These are phyloP conservation scores for Phytopythium montanum DNA, from an alignment of 352 stramenopile species.

Conservation along the genomic window DNA sequence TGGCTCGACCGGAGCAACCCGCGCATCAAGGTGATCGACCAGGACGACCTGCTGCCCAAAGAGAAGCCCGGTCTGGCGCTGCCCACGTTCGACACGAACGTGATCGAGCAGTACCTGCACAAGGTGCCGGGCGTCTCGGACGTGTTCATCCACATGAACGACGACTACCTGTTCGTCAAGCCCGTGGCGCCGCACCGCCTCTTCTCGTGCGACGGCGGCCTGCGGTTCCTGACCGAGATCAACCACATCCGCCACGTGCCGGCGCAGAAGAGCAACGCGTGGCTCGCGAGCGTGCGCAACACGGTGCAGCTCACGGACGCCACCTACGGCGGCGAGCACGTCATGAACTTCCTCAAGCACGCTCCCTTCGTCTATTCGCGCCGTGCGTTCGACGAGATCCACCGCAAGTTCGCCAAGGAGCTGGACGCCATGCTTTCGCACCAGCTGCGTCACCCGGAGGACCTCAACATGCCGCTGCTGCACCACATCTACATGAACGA, in stretches of 20 bases:
- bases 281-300: constrained; percentile 77
- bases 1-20: constrained; percentile 73
- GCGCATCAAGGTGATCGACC: constrained; percentile 68
- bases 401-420: constrained; percentile 55
- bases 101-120: constrained; percentile 88
- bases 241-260: constrained; percentile 79
- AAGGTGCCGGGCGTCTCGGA: constrained; percentile 82
- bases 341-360: constrained; percentile 87
- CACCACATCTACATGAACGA: constrained; percentile 87
- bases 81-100: constrained; percentile 78
- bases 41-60: constrained; percentile 66
- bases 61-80: constrained; percentile 39
- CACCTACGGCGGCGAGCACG: constrained; percentile 79
- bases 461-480: constrained; percentile 81
- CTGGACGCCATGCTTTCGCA: constrained; percentile 54
- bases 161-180: constrained; percentile 89
- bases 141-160: constrained; percentile 89
- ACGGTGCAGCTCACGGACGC: constrained; percentile 63
- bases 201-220: constrained; percentile 79
- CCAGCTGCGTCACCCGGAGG: constrained; percentile 59
- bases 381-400: constrained; percentile 65
- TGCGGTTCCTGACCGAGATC: constrained; percentile 75
- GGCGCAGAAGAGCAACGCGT: constrained; percentile 58
- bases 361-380: constrained; percentile 82
- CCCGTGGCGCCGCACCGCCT: constrained; percentile 73